Evolutionary conservation across 2,329 filamentous ascomycete species (phyloP).

Genomic region (Ophiognomonia clavigignenti-juglandacearum): DNA sequence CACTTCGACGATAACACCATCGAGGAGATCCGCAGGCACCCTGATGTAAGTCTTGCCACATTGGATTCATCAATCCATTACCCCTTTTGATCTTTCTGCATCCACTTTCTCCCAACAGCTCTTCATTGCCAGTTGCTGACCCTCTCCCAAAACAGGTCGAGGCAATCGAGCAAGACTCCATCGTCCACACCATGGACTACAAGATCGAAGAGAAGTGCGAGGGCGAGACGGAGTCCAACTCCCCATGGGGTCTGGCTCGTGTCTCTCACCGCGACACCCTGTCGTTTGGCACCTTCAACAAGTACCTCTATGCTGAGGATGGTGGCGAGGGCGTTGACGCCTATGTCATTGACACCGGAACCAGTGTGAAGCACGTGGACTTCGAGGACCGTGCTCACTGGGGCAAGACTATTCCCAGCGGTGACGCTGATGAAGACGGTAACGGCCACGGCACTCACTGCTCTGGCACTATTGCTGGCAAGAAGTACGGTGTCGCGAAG

Average conservation of each 20-base stretch:
- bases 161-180: conserved; percentile 90
- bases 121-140: neutral
- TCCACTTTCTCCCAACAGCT: neutral
- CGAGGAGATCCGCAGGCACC: conserved; percentile 88
- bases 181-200: conserved; percentile 74
- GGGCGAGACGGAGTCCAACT: conserved; percentile 76
- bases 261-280: conserved; percentile 89
- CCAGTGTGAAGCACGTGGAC: conserved; percentile 89
- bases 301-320: conserved; percentile 87
- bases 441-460: conserved; percentile 99
- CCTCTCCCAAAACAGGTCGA: conserved; percentile 64
- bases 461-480: conserved; percentile 94
- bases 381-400: conserved; percentile 94
- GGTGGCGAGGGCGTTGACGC: conserved; percentile 97
- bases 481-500: conserved; percentile 99
- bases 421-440: conserved; percentile 84
- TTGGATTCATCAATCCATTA: no score
- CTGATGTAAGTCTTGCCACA: conserved; percentile 76
- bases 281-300: conserved; percentile 92
- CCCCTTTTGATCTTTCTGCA: no score
- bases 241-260: conserved; percentile 98
- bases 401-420: conserved; percentile 90
- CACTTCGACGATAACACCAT: conserved; percentile 93
- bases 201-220: conserved; percentile 38
- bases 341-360: conserved; percentile 97